Base-by-base conservation (phyloP, 345 rosid genomes). In the Lumnitzera racemosa region DNA sequence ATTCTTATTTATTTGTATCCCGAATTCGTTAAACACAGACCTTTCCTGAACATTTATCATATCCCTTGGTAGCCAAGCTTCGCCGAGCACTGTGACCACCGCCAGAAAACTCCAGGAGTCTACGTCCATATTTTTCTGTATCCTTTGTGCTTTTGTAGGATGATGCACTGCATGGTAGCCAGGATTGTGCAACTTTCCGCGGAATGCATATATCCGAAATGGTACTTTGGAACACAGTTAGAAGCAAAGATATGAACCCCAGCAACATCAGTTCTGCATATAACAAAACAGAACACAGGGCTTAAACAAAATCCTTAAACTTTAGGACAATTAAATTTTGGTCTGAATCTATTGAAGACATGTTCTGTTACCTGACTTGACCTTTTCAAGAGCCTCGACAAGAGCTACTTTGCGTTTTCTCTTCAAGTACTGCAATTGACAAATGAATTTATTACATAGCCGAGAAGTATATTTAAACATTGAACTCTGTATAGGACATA, bases 311-410 rank as follows among this genome's bases (percentile, higher is more conserved):
- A 36, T 36, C 10, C 2, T 36, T 36, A 4, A 20, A 36, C 10
- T 36, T 36, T 36, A 36, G 5, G 43, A 36, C 5, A 36, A 36
- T 9, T 9, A 36, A 36, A 36, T 36, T 36, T 36, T 36, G 43
- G 43, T 36, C 10, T 36, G 7, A 9, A 36, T 36, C 43, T 4
- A 36, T 9, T 7, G 43, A 36, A 36, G 10, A 36, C 23, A 36
- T 43, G 46, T 9, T 23, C 20, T 47, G 12, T 67, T 67, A 91
- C 98, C 98, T 72, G 90, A 80, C 75, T 94, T 94, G 16, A 94
- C 72, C 63, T 94, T 94, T 59, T 83, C 97, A n/a, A 94, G 83
- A 15, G 97, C 86, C 64, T 94, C 99, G 31, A 53, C 81, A 2
- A 87, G 66, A 77, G 95, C 86, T 63, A 72, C 78, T 62, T 78